These are phyloP conservation scores for Leccinum pachyderme DNA, from an alignment of 1,284 basidiomycete genomes.

Conservation along the genomic window DNA sequence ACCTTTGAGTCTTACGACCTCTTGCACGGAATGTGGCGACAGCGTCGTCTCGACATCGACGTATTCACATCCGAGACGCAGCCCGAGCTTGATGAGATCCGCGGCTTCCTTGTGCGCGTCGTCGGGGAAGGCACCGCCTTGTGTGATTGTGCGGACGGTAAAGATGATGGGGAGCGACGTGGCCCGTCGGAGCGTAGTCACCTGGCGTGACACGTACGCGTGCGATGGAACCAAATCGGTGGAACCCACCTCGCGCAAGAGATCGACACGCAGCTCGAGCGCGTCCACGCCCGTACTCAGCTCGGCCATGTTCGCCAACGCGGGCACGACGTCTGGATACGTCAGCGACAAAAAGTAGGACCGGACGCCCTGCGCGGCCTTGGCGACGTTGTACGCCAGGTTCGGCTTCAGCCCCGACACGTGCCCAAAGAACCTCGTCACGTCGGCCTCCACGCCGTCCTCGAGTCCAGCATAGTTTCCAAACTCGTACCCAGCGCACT, in stretches of 20 bases:
- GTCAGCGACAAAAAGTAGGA: conserved; percentile 94
- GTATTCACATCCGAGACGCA: conserved; percentile 89
- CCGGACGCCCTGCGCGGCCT: conserved; percentile 47
- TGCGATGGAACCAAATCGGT: conserved; percentile 61
- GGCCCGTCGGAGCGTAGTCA: conserved; percentile 76
- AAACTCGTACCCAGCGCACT: conserved; percentile 85
- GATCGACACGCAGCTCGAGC: conserved; percentile 90
- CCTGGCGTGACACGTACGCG: conserved; percentile 79
- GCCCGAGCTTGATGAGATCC: conserved; percentile 75
- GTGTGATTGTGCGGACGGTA: conserved; percentile 84
- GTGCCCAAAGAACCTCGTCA: conserved; percentile 86
- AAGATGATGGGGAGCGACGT: conserved; percentile 88
- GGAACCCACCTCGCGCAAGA: conserved; percentile 59
- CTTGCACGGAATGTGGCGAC: conserved; percentile 60
- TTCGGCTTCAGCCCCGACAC: conserved; percentile 77
- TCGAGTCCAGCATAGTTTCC: conserved; percentile 65
- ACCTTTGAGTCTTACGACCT: conserved; percentile 62
- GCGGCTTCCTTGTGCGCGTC: conserved; percentile 72
- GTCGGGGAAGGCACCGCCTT: conserved; percentile 93
- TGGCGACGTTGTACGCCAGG: conserved; percentile 52
- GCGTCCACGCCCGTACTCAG: conserved; percentile 88
- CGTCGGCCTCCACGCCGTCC: conserved; percentile 35
- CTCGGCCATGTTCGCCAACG: conserved; percentile 68
- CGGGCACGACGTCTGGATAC: conserved; percentile 81
- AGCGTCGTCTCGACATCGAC: conserved; percentile 89